These are phyloP conservation scores for Myriosclerotinia curreyana DNA, from an alignment of 2,329 filamentous ascomycete genomes.

Conservation along the genomic window DNA sequence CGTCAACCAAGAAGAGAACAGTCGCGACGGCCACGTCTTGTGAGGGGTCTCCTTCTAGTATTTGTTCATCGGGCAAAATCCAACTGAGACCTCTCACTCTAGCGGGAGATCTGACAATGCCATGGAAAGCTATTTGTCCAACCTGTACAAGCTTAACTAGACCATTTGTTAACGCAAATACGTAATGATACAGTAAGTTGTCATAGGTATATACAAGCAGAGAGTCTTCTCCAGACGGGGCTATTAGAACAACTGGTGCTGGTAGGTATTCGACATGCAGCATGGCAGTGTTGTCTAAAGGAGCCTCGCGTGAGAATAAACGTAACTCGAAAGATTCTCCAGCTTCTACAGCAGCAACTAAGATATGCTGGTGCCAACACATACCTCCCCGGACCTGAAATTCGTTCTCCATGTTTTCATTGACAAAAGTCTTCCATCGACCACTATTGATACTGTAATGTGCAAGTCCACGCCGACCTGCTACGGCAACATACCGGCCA, in stretches of 20 bases:
- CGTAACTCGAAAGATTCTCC: slow-evolving; percentile 80
- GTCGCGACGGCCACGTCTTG: slow-evolving; percentile 93
- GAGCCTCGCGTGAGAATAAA: slow-evolving; percentile 84
- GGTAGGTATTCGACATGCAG: slow-evolving; percentile 76
- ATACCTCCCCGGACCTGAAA: slow-evolving; percentile 93
- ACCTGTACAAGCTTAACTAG: slow-evolving; percentile 80
- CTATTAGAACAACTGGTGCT: slow-evolving; percentile 84
- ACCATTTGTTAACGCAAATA: slow-evolving; percentile 71
- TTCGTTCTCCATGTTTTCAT: slow-evolving; percentile 76
- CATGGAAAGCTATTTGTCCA: slow-evolving; percentile 97
- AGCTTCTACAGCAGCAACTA: slow-evolving; percentile 89
- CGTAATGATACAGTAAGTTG: slow-evolving; percentile 91
- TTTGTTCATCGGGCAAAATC: slow-evolving; percentile 88
- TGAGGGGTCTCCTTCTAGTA: slow-evolving; percentile 87
- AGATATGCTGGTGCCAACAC: slow-evolving; percentile 97
- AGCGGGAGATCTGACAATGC: slow-evolving; percentile 89
- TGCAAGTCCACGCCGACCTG: slow-evolving; percentile 84
- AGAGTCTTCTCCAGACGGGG: slow-evolving; percentile 88
- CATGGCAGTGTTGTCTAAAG: slow-evolving; percentile 68
- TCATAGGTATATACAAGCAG: slow-evolving; percentile 96
- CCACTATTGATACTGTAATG: slow-evolving; percentile 95
- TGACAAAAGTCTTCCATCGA: slow-evolving; percentile 91
- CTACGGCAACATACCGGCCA: slow-evolving; percentile 91
- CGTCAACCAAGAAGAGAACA: slow-evolving; percentile 94
- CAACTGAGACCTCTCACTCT: slow-evolving; percentile 91